These are phyloP conservation scores for Paraphoma sp. DNA, from an alignment of 2,329 filamentous ascomycete genomes.

Conservation along the genomic window DNA sequence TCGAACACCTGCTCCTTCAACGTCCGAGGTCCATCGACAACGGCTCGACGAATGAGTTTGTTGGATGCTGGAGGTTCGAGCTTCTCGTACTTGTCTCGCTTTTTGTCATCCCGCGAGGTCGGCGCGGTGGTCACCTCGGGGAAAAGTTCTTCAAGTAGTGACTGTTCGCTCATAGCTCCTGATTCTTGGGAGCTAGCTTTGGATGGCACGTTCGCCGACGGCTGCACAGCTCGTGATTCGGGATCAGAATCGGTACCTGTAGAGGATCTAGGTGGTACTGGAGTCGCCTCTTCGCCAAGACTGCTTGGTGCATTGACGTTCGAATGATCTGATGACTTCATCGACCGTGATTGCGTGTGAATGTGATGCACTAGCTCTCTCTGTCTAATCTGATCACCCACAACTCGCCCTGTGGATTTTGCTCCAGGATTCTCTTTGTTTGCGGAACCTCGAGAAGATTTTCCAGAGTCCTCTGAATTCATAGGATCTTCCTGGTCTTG, in stretches of 20 bases:
- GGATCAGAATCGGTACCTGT: background rate
- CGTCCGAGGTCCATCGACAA: conserved; percentile 6
- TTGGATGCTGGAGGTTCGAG: conserved; percentile 29
- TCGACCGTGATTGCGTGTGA: conserved; percentile 20
- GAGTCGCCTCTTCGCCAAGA: background rate
- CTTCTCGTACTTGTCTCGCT: conserved; percentile 34
- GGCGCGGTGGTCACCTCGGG: conserved; percentile 52
- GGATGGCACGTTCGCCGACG: background rate
- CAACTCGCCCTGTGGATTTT: background rate
- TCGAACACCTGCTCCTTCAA: conserved; percentile 27
- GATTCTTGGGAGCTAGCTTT: background rate
- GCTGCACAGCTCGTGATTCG: background rate
- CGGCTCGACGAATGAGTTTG: conserved; percentile 14
- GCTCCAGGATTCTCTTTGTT: too few species aligned
- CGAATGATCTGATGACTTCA: conserved; percentile 15
- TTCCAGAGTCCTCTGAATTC: too few species aligned
- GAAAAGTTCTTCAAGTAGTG: conserved; percentile 60
- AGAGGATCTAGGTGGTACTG: background rate
- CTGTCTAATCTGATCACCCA: conserved; percentile 7
- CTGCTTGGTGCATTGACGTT: background rate
- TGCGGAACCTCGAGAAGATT: too few species aligned
- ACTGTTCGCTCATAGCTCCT: conserved; percentile 32
- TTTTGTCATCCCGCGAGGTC: conserved; percentile 17
- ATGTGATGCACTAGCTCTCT: conserved; percentile 17
- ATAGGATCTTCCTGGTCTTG: too few species aligned